Percentiles rank a stretch among this genome's conserved stretches.
Evolutionary conservation across 2,329 filamentous ascomycete genomes (phyloP).

Genomic region (Amphichorda felina): DNA sequence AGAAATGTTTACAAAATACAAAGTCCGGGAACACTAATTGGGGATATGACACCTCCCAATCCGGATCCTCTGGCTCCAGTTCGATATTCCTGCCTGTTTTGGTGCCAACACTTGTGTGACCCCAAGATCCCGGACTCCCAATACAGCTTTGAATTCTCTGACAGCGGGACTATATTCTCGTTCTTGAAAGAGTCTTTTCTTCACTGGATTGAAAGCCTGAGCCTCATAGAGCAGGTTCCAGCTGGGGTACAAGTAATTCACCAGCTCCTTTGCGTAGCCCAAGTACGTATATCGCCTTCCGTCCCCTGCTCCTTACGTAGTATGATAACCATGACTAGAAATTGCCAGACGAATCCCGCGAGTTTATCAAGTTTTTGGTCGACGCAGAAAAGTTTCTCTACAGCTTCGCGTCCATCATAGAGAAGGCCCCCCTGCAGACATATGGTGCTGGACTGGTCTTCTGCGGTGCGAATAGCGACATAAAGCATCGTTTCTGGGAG

Average conservation of each 20-base stretch:
- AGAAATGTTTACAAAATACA: conserved; percentile 21
- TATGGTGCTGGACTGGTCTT: neutral
- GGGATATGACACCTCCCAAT: conserved; percentile 4
- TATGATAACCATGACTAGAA: conserved; percentile 7
- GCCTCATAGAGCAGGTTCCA: neutral
- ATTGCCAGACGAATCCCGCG: neutral
- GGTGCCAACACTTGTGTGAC: conserved; percentile 7
- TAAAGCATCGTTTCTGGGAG: too few relatives aligned
- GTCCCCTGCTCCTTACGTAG: neutral
- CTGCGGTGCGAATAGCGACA: too few relatives aligned
- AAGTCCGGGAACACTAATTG: conserved; percentile 4
- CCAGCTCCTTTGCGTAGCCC: neutral
- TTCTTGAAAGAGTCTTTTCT: conserved; percentile 15
- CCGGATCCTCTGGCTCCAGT: conserved; percentile 7
- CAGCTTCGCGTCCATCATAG: neutral
- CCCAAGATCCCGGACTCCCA: neutral
- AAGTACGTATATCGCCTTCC: neutral
- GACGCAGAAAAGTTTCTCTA: conserved; percentile 3
- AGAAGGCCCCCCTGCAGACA: conserved; percentile 3
- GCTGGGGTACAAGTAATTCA: neutral
- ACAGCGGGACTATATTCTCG: conserved; percentile 10
- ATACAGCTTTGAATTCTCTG: conserved; percentile 1
- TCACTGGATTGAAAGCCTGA: neutral
- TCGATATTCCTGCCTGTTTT: conserved; percentile 11
- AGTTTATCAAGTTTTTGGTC: neutral